Evolutionary conservation across 768 basidiomycete genomes (phyloP).

Genomic region (Leccinum incarnatum): DNA sequence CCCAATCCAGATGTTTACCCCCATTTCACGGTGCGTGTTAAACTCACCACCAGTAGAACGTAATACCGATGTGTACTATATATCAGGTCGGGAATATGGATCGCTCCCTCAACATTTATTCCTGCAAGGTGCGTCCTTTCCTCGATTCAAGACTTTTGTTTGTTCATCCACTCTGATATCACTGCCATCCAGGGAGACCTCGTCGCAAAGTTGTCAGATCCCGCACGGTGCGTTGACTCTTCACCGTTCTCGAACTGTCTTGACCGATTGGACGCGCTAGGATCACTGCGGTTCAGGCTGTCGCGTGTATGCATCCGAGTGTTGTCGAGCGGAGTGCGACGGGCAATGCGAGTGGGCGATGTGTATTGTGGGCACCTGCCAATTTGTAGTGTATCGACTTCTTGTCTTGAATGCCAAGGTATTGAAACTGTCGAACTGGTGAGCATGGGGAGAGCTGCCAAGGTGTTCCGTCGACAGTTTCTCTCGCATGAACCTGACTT

Average conservation of each 20-base stretch:
- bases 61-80: background rate
- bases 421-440: background rate
- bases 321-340: slow-evolving; percentile 71
- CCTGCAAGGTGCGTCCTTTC: slow-evolving; percentile 53
- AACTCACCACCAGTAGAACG: background rate
- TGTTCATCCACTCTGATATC: background rate
- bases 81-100: slow-evolving; percentile 74
- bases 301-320: slow-evolving; percentile 82
- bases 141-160: background rate
- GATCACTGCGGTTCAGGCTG: slow-evolving; percentile 83
- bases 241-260: background rate
- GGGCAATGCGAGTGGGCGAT: slow-evolving; percentile 77
- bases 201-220: slow-evolving; percentile 60
- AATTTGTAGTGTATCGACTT: background rate
- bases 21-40: slow-evolving; percentile 67
- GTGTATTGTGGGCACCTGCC: slow-evolving; percentile 71
- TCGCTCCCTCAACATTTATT: slow-evolving; percentile 71
- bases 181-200: slow-evolving; percentile 55
- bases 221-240: slow-evolving; percentile 41
- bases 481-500: too few relatives aligned
- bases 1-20: slow-evolving; percentile 77
- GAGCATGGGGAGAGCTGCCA: too few relatives aligned
- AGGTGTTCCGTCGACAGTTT: too few relatives aligned
- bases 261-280: slow-evolving; percentile 31
- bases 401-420: background rate